Conservation (phyloP, 179 eudicot genomes). For the Amaranthus tricolor region DNA sequence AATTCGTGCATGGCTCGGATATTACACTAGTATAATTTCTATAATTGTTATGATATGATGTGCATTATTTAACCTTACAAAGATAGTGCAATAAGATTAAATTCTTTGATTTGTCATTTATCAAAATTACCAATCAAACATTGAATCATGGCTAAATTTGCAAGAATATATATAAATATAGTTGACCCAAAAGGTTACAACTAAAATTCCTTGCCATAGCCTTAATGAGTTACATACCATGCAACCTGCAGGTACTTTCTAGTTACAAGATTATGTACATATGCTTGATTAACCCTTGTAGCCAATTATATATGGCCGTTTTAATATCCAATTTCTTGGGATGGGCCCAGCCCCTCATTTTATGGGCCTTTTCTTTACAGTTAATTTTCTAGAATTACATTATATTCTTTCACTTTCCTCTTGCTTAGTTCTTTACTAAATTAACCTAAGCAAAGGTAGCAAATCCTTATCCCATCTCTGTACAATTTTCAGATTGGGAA, state of each 20-base stretch:
- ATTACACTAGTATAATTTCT: too few species aligned
- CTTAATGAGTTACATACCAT: background rate
- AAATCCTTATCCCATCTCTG: slow-evolving; percentile 16
- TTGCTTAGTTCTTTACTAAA: slow-evolving; percentile 20
- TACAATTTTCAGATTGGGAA: slow-evolving; percentile 15
- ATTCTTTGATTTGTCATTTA: too few species aligned
- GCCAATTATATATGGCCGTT: slow-evolving; percentile 5
- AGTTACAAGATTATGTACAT: slow-evolving; percentile 15
- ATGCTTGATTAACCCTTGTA: background rate
- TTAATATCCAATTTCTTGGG: background rate
- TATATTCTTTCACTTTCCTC: background rate
- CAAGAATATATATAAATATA: background rate
- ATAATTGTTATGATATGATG: too few species aligned
- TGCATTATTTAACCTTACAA: too few species aligned
- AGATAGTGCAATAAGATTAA: too few species aligned
- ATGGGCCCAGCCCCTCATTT: background rate
- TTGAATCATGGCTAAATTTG: too few species aligned
- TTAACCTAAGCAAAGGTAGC: slow-evolving; percentile 19
- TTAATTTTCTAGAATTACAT: background rate
- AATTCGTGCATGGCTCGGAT: too few species aligned
- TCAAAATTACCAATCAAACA: too few species aligned
- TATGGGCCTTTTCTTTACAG: slow-evolving; percentile 8
- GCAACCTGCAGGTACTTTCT: slow-evolving; percentile 2
- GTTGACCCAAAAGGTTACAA: background rate
- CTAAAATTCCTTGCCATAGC: slow-evolving; percentile 5